These are phyloP conservation scores for Microstegium vimineum DNA, from an alignment of 176 grass and related monocot species.

Conservation along the genomic window DNA sequence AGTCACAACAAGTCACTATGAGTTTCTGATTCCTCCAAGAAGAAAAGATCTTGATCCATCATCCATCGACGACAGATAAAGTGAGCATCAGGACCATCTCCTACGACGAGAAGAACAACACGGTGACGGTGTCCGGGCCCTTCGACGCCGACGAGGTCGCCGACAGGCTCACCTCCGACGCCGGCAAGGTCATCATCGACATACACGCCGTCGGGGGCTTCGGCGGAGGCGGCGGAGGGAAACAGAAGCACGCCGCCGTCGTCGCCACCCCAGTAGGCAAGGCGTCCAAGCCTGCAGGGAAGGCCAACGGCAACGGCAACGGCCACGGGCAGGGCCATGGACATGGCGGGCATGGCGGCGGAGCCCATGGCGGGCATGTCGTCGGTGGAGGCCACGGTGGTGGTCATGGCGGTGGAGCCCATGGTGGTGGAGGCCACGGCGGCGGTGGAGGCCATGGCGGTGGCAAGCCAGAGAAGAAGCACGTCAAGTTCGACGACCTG, in stretches of 20 bases:
- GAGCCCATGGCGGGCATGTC: too few species aligned
- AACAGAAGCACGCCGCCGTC: constrained; percentile 31
- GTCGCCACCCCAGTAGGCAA: background rate
- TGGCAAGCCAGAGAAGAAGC: constrained; percentile 24
- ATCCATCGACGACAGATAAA: constrained; percentile 24
- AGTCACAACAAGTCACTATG: too few species aligned
- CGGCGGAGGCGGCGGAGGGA: background rate
- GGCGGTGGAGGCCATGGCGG: background rate
- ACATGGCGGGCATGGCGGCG: background rate
- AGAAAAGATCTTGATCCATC: too few species aligned
- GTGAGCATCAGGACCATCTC: constrained; percentile 48
- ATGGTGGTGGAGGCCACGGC: background rate
- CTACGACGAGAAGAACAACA: constrained; percentile 69
- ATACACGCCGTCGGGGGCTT: constrained; percentile 38
- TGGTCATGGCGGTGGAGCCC: too few species aligned
- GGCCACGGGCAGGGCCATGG: background rate
- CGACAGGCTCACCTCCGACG: constrained; percentile 40
- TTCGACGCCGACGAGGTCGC: constrained; percentile 63
- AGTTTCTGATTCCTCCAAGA: too few species aligned
- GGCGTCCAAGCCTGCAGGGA: constrained; percentile 25
- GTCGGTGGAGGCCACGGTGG: too few species aligned
- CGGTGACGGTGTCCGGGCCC: constrained; percentile 55
- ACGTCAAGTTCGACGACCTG: constrained; percentile 30
- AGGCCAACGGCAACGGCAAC: background rate
- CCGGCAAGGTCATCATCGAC: constrained; percentile 73